Base-by-base conservation (phyloP, 306 rosid species). In the Canavalia gladiata region DNA sequence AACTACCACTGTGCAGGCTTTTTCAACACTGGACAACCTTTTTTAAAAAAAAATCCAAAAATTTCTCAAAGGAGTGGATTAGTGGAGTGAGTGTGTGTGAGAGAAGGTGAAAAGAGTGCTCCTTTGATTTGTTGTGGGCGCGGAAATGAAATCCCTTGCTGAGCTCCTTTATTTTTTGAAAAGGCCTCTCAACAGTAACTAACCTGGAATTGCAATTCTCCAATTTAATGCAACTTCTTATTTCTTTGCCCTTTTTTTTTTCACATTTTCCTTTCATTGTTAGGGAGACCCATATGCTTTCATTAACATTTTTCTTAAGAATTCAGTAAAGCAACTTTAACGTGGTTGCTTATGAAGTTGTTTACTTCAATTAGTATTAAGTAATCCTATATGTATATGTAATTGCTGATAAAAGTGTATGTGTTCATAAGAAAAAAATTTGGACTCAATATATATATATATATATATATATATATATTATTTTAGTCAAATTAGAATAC, bases 81-180 rank as follows among this genome's bases (percentile, higher is more conserved):
- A 18, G 25, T 18, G 25, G 9, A 47, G 70, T 3, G 49, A 9
- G n/a, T 9, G 46, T 8, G 68, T 4, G 43, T 1, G 12, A 63
- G 12, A 63, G 29, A 3, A 6, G 2, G 12, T 0, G 75, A 2
- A 45, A n/a, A 28, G 25, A 52, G 42, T 3, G 35, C 2, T 33
- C 33, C 54, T 78, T 78, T 77, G 65, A 77, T 39, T 77, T 77
- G 46, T 4, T 13, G 65, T 52, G 75, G 82, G 82, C 82, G 82
- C 55, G 82, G 67, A 66, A 77, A 66, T 77, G 82, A 67, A 67
- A 41, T 25, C 7, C 2, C 0, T n/a, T 12, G 4, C 37, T 6
- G 45, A 63, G 47, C 11, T 12, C 50, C 70, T 39, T 66, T 41
- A 1, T n/a, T 66, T 66, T 66, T 66, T 18, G 18, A 67, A 67